Conservation (phyloP, 176 grass and related monocot species). For the Puya raimondii region DNA sequence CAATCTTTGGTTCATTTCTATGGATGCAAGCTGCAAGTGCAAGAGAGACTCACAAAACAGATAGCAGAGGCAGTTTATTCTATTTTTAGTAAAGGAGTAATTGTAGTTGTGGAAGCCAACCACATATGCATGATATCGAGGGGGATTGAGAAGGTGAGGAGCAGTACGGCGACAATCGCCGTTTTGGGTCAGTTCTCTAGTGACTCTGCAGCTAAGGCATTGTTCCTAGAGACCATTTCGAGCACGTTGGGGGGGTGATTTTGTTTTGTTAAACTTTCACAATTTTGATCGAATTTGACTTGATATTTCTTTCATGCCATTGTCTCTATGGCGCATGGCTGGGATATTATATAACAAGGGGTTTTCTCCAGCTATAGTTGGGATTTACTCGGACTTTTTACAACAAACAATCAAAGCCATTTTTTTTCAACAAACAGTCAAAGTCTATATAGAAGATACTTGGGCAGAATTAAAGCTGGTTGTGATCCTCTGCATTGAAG, state of each 20-base stretch:
- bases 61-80: slow-evolving; percentile 82
- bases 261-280: not conserved
- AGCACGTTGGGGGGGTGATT: slow-evolving; percentile 24
- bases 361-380: not conserved
- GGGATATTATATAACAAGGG: not conserved
- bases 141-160: slow-evolving; percentile 86
- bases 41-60: slow-evolving; percentile 96
- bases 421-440: not conserved
- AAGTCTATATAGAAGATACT: no score
- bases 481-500: not conserved
- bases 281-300: not conserved
- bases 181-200: slow-evolving; percentile 74
- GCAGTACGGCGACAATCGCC: slow-evolving; percentile 80
- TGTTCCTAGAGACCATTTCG: slow-evolving; percentile 50
- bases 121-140: slow-evolving; percentile 95
- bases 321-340: not conserved
- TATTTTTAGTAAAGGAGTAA: slow-evolving; percentile 36
- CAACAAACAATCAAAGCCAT: no score
- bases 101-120: slow-evolving; percentile 85
- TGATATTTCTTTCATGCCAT: not conserved
- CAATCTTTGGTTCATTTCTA: slow-evolving; percentile 71
- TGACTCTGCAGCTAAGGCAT: slow-evolving; percentile 39
- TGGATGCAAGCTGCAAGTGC: slow-evolving; percentile 92
- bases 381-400: not conserved
- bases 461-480: not conserved